Percentiles rank a stretch among this genome's conserved stretches.
phyloP scores from a whole-genome alignment of 106 monocot genomes.

The Phalaenopsis aphrodite region DNA sequence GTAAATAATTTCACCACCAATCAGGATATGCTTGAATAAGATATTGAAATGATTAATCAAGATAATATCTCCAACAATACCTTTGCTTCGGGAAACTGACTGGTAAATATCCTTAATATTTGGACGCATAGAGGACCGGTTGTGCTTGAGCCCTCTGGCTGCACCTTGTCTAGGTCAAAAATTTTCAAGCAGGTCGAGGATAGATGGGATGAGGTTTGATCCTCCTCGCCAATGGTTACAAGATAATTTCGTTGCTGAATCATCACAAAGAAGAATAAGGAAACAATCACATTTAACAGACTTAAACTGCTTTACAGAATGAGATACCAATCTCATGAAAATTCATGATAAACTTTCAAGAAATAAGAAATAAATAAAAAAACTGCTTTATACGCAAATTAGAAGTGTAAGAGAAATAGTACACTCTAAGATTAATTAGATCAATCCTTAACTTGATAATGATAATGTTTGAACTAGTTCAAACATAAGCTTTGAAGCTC shows the following conservation, averaged over 20 bases:
- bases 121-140: conserved; percentile 77
- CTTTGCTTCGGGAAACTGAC: conserved; percentile 81
- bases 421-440: neutral
- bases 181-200: conserved; percentile 74
- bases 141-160: conserved; percentile 82
- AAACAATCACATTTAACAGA: neutral
- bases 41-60: neutral
- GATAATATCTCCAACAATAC: conserved; percentile 18
- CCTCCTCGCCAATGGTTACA: conserved; percentile 90
- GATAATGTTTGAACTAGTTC: neutral
- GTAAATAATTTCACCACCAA: neutral
- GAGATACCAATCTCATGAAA: neutral
- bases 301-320: neutral
- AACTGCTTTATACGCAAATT: neutral
- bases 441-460: neutral
- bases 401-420: neutral
- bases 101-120: conserved; percentile 80
- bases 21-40: neutral
- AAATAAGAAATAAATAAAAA: neutral
- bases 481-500: neutral
- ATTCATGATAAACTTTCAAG: neutral
- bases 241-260: conserved; percentile 87
- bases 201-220: conserved; percentile 52
- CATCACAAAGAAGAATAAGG: conserved; percentile 4
- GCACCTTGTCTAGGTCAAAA: conserved; percentile 92